Evolutionary conservation across 2,329 filamentous ascomycete species (phyloP).

Genomic region (Plectosphaerella plurivora): DNA sequence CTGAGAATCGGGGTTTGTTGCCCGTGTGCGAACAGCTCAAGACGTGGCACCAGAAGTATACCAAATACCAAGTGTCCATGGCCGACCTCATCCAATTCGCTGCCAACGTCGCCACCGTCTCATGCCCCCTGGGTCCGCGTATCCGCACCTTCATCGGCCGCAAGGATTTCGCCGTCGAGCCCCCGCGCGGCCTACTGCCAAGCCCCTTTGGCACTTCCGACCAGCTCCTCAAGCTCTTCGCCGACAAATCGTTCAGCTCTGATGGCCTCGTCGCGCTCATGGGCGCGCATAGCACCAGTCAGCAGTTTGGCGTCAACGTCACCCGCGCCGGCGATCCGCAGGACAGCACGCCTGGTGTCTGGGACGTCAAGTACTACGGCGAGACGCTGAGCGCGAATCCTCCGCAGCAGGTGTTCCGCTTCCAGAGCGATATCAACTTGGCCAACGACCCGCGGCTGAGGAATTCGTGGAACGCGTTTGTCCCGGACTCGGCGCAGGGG

Average conservation of each 20-base stretch:
- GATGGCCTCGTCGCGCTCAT: conserved; percentile 48
- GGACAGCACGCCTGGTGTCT: conserved; percentile 47
- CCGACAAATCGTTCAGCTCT: conserved; percentile 47
- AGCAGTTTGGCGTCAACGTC: conserved; percentile 39
- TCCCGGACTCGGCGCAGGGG: conserved; percentile 23
- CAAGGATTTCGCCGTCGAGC: conserved; percentile 33
- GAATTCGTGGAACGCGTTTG: conserved; percentile 32
- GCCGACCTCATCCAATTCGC: conserved; percentile 53
- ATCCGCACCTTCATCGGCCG: conserved; percentile 48
- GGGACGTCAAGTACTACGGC: conserved; percentile 48
- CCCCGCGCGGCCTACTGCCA: conserved; percentile 38
- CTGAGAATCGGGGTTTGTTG: conserved; percentile 43
- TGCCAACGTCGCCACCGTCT: conserved; percentile 42
- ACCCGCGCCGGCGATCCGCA: conserved; percentile 38
- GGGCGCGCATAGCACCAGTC: conserved; percentile 48
- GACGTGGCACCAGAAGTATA: conserved; percentile 35
- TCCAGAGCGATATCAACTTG: conserved; percentile 36
- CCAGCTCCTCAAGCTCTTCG: conserved; percentile 43
- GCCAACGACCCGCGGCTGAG: conserved; percentile 28
- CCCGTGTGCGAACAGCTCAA: conserved; percentile 34
- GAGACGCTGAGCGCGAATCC: conserved; percentile 26
- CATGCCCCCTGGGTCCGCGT: conserved; percentile 39
- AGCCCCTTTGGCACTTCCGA: conserved; percentile 36
- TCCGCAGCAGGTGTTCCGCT: conserved; percentile 32
- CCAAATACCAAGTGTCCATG: conserved; percentile 36